A percentile compares a stretch with the other conserved stretches of the same genome.
Conservation (phyloP, 2,329 filamentous ascomycete species). For the Monilinia vaccinii-corymbosi region DNA sequence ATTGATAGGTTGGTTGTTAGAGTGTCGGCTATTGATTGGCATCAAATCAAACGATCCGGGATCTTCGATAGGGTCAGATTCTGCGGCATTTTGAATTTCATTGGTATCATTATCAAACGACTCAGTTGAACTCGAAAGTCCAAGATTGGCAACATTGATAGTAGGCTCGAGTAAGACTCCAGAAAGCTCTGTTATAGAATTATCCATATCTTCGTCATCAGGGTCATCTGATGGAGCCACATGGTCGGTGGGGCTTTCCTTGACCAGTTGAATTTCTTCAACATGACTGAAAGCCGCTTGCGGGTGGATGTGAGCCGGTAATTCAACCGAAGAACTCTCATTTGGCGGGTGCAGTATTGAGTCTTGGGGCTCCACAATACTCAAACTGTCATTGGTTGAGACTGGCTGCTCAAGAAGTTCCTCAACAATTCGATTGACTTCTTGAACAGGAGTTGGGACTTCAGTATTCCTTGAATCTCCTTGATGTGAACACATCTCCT, state of each 20-base stretch:
- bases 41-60: conserved; percentile 14
- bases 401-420: not conserved
- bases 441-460: not conserved
- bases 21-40: conserved; percentile 1
- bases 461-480: not conserved
- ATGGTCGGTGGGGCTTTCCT: not conserved
- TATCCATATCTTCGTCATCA: conserved; percentile 1
- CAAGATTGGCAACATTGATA: not conserved
- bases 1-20: not conserved
- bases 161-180: conserved; percentile 3
- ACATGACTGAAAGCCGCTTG: not conserved
- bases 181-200: not conserved
- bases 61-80: conserved; percentile 7
- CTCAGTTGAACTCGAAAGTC: not conserved
- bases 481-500: not conserved
- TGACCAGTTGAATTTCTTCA: not conserved
- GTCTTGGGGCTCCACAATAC: not conserved
- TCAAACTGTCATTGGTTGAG: not conserved
- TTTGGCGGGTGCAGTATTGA: not conserved
- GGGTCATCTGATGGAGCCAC: not conserved
- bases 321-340: not conserved
- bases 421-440: not conserved
- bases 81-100: not conserved
- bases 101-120: not conserved
- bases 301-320: not conserved